Evolutionary conservation across 352 stramenopile genomes (phyloP).

Genomic region (Globisporangium orthogonon): DNA sequence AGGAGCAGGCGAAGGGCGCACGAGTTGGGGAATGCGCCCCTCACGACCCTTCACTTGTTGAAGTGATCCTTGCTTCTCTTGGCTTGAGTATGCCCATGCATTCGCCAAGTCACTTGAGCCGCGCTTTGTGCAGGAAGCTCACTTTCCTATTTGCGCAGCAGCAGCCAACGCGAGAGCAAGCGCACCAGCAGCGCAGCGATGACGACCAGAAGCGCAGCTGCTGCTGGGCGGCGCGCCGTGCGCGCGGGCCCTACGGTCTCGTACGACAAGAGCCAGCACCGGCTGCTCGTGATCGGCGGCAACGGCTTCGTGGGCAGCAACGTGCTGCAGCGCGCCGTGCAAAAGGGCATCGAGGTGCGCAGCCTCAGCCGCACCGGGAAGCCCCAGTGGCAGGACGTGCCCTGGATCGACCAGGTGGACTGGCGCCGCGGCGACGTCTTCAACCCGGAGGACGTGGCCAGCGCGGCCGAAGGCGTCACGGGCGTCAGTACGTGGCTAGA

Average conservation of each 20-base stretch:
- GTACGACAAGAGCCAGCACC: slow-evolving; percentile 67
- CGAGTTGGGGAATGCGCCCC: neutral
- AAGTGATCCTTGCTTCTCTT: neutral
- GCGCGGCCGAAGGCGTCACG: slow-evolving; percentile 66
- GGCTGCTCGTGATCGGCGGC: slow-evolving; percentile 81
- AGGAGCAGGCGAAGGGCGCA: too few species aligned
- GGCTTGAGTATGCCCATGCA: neutral
- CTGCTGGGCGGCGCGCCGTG: slow-evolving; percentile 7
- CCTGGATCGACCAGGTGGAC: slow-evolving; percentile 83
- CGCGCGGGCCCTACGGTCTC: slow-evolving; percentile 28
- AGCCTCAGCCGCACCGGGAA: slow-evolving; percentile 83
- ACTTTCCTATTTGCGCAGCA: neutral
- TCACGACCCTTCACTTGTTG: neutral
- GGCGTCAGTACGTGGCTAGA: slow-evolving; percentile 51
- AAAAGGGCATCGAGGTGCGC: slow-evolving; percentile 84
- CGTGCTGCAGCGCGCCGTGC: slow-evolving; percentile 80
- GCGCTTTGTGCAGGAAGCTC: neutral
- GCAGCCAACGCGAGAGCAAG: neutral
- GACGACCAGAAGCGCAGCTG: neutral
- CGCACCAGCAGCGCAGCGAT: neutral
- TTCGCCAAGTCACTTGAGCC: neutral
- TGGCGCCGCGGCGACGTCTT: slow-evolving; percentile 87
- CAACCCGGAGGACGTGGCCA: slow-evolving; percentile 47
- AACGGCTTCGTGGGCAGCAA: slow-evolving; percentile 90
- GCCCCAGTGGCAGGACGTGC: slow-evolving; percentile 69